phyloP scores from a whole-genome alignment of 768 basidiomycete species.

The Trametes gibbosa region DNA sequence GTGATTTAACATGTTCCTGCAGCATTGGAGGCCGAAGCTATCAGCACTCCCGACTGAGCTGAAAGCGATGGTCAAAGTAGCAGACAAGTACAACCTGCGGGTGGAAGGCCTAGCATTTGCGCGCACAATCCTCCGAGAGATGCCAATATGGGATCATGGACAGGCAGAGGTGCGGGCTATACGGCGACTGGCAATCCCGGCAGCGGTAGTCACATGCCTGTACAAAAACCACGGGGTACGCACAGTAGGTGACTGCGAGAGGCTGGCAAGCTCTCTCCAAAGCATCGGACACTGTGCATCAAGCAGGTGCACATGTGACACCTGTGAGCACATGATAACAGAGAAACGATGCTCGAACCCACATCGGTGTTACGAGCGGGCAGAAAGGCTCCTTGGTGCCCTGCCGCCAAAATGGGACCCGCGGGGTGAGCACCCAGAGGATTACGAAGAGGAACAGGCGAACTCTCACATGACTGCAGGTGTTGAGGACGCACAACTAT shows the following conservation, averaged over 20 bases:
- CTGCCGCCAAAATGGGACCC: slow-evolving; percentile 6
- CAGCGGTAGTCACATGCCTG: background rate
- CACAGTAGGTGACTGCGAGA: background rate
- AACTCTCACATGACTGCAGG: no score
- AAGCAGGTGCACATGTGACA: background rate
- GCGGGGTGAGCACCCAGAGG: background rate
- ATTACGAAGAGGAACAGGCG: no score
- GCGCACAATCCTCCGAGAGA: no score
- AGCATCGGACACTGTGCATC: background rate
- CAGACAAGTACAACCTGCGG: no score
- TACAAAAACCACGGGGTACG: background rate
- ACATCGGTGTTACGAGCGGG: background rate
- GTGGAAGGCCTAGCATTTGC: no score
- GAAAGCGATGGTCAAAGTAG: no score
- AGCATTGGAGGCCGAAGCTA: no score
- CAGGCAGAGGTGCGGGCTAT: background rate
- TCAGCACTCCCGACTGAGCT: no score
- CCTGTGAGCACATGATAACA: background rate
- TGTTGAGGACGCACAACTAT: no score
- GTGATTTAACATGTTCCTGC: no score
- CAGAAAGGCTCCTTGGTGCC: background rate
- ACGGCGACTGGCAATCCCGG: background rate
- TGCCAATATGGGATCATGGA: no score
- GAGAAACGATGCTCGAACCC: background rate
- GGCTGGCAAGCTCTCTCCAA: background rate